These are phyloP conservation scores for Corchorus olitorius DNA, from an alignment of 345 rosid species.

Conservation along the genomic window DNA sequence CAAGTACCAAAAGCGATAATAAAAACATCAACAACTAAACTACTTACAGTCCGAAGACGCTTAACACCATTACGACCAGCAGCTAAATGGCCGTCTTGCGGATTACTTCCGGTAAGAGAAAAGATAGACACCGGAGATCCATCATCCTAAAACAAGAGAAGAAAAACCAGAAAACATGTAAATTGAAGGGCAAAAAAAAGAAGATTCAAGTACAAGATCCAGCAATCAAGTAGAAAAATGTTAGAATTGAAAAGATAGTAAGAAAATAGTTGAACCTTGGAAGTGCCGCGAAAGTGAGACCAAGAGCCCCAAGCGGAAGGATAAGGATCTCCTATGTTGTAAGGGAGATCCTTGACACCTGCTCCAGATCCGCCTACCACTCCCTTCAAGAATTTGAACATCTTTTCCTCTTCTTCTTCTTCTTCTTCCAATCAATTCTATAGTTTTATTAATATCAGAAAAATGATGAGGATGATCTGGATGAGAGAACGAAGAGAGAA, in stretches of 20 bases:
- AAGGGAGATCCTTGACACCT: constrained; percentile 95
- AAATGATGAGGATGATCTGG: not conserved
- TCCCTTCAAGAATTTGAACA: constrained; percentile 89
- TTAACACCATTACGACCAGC: constrained; percentile 98
- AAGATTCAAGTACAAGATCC: not conserved
- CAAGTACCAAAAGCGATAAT: not conserved
- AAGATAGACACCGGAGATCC: constrained; percentile 93
- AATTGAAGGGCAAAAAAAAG: not conserved
- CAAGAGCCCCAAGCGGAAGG: constrained; percentile 96
- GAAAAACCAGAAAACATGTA: not conserved
- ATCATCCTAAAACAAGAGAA: constrained; percentile 59
- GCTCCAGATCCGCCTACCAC: constrained; percentile 96
- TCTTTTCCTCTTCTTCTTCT: constrained; percentile 26
- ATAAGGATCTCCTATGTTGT: constrained; percentile 85
- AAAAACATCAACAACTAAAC: not conserved
- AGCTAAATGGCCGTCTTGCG: constrained; percentile 89
- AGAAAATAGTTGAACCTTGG: constrained; percentile 48
- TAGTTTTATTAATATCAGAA: not conserved
- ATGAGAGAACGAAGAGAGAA: not conserved
- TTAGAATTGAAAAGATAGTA: not conserved
- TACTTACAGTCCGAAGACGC: constrained; percentile 94
- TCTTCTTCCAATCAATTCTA: not conserved
- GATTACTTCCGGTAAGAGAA: constrained; percentile 70
- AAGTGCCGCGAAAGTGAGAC: constrained; percentile 89
- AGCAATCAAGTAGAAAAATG: not conserved